Evolutionary conservation across 2,329 filamentous ascomycete species (phyloP).

Genomic region (Fonsecaea multimorphosa): DNA sequence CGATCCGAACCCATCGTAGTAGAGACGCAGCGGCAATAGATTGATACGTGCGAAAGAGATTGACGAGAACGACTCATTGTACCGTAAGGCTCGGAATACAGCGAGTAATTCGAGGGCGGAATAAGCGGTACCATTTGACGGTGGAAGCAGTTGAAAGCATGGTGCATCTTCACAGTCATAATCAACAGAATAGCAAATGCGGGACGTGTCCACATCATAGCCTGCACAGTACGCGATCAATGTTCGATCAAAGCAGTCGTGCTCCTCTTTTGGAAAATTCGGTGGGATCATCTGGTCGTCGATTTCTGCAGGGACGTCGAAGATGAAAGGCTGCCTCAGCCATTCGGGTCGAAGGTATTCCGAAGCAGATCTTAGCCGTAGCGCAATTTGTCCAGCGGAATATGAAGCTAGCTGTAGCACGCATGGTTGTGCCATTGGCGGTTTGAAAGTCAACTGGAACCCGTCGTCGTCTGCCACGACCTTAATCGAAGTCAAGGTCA

Average conservation of each 20-base stretch:
- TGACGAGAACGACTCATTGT: conserved; percentile 71
- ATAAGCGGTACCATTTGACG: conserved; percentile 61
- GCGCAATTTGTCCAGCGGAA: conserved; percentile 68
- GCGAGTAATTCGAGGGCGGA: conserved; percentile 68
- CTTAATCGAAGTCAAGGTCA: conserved; percentile 65
- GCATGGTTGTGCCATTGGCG: conserved; percentile 62
- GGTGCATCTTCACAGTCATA: conserved; percentile 70
- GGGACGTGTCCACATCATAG: conserved; percentile 70
- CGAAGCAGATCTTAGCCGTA: conserved; percentile 65
- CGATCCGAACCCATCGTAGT: conserved; percentile 64
- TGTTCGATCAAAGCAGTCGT: conserved; percentile 67
- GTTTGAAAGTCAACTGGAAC: conserved; percentile 68
- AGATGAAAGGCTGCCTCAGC: conserved; percentile 67
- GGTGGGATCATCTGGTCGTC: conserved; percentile 58
- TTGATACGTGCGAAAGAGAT: conserved; percentile 71
- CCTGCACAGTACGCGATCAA: conserved; percentile 72
- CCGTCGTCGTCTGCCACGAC: conserved; percentile 69
- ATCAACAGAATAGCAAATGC: conserved; percentile 68
- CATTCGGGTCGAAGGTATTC: conserved; percentile 70
- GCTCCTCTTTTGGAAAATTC: conserved; percentile 62
- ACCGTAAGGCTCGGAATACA: conserved; percentile 71
- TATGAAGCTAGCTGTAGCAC: conserved; percentile 68
- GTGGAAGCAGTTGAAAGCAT: conserved; percentile 67
- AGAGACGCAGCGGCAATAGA: conserved; percentile 68
- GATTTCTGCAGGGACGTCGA: conserved; percentile 63